Evolutionary conservation across 345 rosid species (phyloP).

Genomic region (Eucalyptus microcorys): DNA sequence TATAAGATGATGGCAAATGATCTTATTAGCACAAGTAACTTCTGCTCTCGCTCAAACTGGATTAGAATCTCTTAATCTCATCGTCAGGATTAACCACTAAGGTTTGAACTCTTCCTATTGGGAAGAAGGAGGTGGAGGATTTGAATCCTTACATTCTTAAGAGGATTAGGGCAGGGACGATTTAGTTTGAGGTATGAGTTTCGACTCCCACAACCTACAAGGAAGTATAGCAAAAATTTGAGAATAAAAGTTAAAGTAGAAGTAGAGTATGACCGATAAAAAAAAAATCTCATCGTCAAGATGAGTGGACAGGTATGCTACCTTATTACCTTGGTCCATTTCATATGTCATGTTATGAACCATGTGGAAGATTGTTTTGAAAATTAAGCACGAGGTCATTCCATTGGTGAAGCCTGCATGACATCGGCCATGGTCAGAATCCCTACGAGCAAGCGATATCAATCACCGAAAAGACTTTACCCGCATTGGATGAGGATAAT

Average conservation of each 20-base stretch:
- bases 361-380: not conserved
- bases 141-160: too few relatives aligned
- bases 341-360: not conserved
- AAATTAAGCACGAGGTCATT: slow-evolving; percentile 54
- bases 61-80: too few relatives aligned
- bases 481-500: slow-evolving; percentile 74
- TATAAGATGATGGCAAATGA: too few relatives aligned
- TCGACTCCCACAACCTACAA: fast-evolving
- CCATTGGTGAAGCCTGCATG: slow-evolving; percentile 44
- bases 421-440: slow-evolving; percentile 42
- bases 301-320: slow-evolving; percentile 73
- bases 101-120: too few relatives aligned
- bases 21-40: fast-evolving
- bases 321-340: not conserved
- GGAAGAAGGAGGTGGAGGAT: fast-evolving
- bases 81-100: too few relatives aligned
- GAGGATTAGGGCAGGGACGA: fast-evolving
- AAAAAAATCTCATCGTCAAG: slow-evolving; percentile 42
- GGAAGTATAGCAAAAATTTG: fast-evolving
- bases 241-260: fast-evolving
- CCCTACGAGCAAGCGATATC: slow-evolving; percentile 78
- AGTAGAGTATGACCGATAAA: too few relatives aligned
- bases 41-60: fast-evolving
- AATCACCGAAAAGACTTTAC: slow-evolving; percentile 63
- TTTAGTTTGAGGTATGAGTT: fast-evolving